phyloP scores from a whole-genome alignment of 805 yeast species.

The Zygoascus tannicola region DNA sequence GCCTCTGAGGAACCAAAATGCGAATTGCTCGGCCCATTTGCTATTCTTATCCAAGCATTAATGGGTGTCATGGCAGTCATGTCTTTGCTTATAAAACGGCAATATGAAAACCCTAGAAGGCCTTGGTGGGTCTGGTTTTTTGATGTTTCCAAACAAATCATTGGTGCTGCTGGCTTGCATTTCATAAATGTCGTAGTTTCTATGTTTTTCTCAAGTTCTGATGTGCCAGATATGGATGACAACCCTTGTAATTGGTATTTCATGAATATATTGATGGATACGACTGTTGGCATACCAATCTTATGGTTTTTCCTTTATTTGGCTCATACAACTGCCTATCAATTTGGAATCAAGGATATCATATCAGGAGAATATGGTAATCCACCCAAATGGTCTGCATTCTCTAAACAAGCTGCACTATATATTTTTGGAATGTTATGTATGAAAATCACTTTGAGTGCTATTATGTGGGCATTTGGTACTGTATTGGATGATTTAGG shows the following conservation, averaged over 20 bases:
- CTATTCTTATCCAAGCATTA: conserved; percentile 63
- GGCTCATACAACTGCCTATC: conserved; percentile 38
- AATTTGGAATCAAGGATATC: conserved; percentile 33
- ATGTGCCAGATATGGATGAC: conserved; percentile 32
- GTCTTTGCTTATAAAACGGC: conserved; percentile 66
- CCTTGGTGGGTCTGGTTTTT: conserved; percentile 84
- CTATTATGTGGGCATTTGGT: conserved; percentile 50
- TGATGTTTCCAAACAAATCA: conserved; percentile 82
- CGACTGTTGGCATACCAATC: conserved; percentile 88
- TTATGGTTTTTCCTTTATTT: conserved; percentile 47
- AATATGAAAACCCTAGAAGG: conserved; percentile 72
- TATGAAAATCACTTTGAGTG: conserved; percentile 54
- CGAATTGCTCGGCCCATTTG: conserved; percentile 75
- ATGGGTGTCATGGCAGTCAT: conserved; percentile 72
- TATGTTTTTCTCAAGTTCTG: conserved; percentile 35
- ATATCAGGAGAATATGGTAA: conserved; percentile 55
- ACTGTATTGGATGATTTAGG: conserved; percentile 51
- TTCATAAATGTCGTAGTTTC: conserved; percentile 65
- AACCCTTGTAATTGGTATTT: conserved; percentile 95
- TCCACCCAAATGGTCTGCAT: conserved; percentile 55
- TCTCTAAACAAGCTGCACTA: conserved; percentile 58
- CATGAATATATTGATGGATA: conserved; percentile 76
- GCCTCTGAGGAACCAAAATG: conserved; percentile 35
- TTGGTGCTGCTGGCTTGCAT: conserved; percentile 83
- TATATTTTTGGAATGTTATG: conserved; percentile 53